These are phyloP conservation scores for Epichloe festucae DNA, from an alignment of 2,329 filamentous ascomycete species.

Conservation along the genomic window DNA sequence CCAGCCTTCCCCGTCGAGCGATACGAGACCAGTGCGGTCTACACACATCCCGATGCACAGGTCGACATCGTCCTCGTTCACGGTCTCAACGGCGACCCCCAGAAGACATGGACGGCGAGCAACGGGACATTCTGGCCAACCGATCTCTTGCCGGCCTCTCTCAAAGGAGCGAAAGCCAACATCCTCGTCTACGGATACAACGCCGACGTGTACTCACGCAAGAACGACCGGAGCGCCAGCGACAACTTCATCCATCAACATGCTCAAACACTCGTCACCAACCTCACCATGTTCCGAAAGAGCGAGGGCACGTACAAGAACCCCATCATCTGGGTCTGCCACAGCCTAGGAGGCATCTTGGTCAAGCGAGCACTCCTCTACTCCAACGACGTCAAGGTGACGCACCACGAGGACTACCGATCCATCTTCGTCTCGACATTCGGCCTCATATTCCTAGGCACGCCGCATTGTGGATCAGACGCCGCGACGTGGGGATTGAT, in stretches of 20 bases:
- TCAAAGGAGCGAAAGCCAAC: conserved; percentile 45
- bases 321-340: conserved; percentile 64
- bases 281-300: conserved; percentile 49
- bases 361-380: conserved; percentile 58
- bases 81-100: conserved; percentile 50
- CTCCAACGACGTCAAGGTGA: conserved; percentile 46
- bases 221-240: conserved; percentile 40
- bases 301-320: conserved; percentile 42
- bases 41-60: conserved; percentile 43
- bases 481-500: conserved; percentile 54
- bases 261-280: conserved; percentile 54
- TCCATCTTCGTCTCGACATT: conserved; percentile 64
- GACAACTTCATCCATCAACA: conserved; percentile 58
- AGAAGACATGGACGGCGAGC: conserved; percentile 46
- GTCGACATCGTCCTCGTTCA: conserved; percentile 60
- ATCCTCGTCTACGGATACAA: conserved; percentile 65
- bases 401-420: conserved; percentile 49
- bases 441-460: conserved; percentile 64
- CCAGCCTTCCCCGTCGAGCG: conserved; percentile 18
- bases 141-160: conserved; percentile 49
- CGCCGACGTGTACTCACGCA: conserved; percentile 44
- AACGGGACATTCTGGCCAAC: conserved; percentile 55
- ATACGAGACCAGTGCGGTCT: conserved; percentile 47
- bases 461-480: conserved; percentile 59
- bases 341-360: conserved; percentile 61